A percentile compares a stretch with the other conserved stretches of the same genome.
phyloP scores from a whole-genome alignment of 2,329 filamentous ascomycete species.

The Stachybotrys echinatus region DNA sequence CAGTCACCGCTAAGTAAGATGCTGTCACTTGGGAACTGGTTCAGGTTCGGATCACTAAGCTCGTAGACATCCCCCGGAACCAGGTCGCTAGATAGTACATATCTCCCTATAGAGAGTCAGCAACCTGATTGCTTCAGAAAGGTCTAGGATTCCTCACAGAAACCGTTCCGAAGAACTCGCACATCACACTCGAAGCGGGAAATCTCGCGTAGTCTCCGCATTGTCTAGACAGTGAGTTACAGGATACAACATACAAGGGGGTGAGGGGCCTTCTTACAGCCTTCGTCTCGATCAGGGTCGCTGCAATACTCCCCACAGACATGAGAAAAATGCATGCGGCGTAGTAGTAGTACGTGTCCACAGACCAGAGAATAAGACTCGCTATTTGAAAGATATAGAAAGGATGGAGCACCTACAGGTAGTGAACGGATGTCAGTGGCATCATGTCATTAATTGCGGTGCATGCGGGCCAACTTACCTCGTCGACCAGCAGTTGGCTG shows the following conservation, averaged over 20 bases:
- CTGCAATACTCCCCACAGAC: conserved; percentile 84
- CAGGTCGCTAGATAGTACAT: conserved; percentile 78
- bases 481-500: conserved; percentile 79
- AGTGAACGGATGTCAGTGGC: neutral
- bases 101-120: conserved; percentile 54
- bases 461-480: conserved; percentile 44
- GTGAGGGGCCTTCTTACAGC: conserved; percentile 53
- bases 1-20: conserved; percentile 88
- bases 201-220: conserved; percentile 84
- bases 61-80: conserved; percentile 97
- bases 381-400: conserved; percentile 98
- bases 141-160: conserved; percentile 56
- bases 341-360: conserved; percentile 98
- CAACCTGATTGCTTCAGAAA: neutral
- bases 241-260: neutral
- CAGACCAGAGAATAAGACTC: conserved; percentile 87
- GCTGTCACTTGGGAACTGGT: conserved; percentile 88
- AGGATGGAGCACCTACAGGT: conserved; percentile 81
- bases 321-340: conserved; percentile 92
- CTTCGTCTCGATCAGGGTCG: conserved; percentile 85
- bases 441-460: neutral
- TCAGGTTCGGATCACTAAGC: conserved; percentile 85
- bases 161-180: conserved; percentile 86
- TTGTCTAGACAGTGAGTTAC: conserved; percentile 51
- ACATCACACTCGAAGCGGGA: conserved; percentile 95